Evolutionary conservation across 2,329 filamentous ascomycete species (phyloP), one percentile per base, ranked within the genome.

Genomic region (Didymella pinodella): DNA sequence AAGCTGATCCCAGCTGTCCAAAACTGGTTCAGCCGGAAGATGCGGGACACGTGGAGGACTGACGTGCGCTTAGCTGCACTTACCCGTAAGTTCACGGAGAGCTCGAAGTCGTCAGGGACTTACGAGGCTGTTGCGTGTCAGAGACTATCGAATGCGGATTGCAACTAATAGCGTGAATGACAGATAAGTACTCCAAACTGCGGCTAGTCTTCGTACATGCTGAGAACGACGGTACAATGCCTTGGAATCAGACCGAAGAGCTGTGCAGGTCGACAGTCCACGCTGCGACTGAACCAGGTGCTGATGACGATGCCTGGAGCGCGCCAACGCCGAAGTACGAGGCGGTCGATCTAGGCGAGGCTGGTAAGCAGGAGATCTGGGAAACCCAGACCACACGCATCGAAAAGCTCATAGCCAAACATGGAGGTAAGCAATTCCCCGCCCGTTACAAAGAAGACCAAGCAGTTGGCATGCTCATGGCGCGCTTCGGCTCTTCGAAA

Each of bases 11-110:
- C 91, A 0, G 80, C 82, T 11, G 68, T 93, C 11, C 82, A 91
- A 54, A 79, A 81, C 3, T 84, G 86, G 73, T 81, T 96, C n/a
- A 82, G 87, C 41, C 77, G 80, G 8, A 85, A 85, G 57, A 84
- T 97, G 26, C 81, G 88, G 31, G 93, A 98, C 70, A 89, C 85
- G 61, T 98, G 94, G 94, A 82, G 86, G 48, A 92, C 90, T 0
- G 86, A 85, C 2, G 81, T 85, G 26, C 85, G 93, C 4, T 80
- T 97, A 20, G 82, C 81, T 57, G 85, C 82, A 50, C 78, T 86
- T 70, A 85, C 85, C 36, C 67, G 68, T 71, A 68, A 66, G 68
- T 71, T 36, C 29, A 46, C 29, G 29, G 12, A 47, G 49, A 31
- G 40, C 29, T 52, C 36, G 26, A 29, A 20, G 14, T 14, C 28